These are phyloP conservation scores for Wickerhamomyces queroliae DNA, from an alignment of 805 yeast genomes.

Conservation along the genomic window DNA sequence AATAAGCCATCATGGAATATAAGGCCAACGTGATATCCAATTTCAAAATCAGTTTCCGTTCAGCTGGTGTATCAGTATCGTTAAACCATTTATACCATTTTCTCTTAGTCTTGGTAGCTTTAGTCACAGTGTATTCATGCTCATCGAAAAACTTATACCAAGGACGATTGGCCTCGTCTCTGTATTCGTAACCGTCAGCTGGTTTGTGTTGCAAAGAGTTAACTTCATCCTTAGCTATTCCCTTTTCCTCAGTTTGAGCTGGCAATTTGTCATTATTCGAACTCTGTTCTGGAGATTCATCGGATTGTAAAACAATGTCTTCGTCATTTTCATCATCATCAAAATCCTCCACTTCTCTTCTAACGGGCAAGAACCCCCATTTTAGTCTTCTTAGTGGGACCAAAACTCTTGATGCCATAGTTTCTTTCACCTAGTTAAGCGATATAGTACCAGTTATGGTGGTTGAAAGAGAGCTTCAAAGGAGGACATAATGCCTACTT, in stretches of 20 bases:
- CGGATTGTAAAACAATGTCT: background rate
- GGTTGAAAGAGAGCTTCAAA: too few species aligned
- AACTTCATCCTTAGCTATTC: too few species aligned
- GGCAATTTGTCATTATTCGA: too few species aligned
- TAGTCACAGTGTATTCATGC: conserved; percentile 32
- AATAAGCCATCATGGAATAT: conserved; percentile 55
- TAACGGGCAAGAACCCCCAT: conserved; percentile 28
- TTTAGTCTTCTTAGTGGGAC: conserved; percentile 24
- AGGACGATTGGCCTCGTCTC: conserved; percentile 47
- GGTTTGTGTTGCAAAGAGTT: too few species aligned
- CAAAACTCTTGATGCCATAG: background rate
- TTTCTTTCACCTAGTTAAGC: background rate
- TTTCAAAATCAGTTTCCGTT: conserved; percentile 40
- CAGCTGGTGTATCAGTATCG: conserved; percentile 26
- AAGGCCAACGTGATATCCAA: conserved; percentile 50
- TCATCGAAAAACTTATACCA: conserved; percentile 57
- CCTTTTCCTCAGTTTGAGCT: too few species aligned
- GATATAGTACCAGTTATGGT: too few species aligned
- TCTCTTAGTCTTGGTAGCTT: conserved; percentile 1
- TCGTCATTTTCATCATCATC: conserved; percentile 8
- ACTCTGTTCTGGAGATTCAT: too few species aligned
- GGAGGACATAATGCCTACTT: too few species aligned
- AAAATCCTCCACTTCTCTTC: conserved; percentile 20
- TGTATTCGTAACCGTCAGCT: conserved; percentile 27
- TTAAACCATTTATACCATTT: conserved; percentile 14